These are phyloP conservation scores for Stachybotrys echinatus DNA, from an alignment of 2,329 filamentous ascomycete species.

Conservation along the genomic window DNA sequence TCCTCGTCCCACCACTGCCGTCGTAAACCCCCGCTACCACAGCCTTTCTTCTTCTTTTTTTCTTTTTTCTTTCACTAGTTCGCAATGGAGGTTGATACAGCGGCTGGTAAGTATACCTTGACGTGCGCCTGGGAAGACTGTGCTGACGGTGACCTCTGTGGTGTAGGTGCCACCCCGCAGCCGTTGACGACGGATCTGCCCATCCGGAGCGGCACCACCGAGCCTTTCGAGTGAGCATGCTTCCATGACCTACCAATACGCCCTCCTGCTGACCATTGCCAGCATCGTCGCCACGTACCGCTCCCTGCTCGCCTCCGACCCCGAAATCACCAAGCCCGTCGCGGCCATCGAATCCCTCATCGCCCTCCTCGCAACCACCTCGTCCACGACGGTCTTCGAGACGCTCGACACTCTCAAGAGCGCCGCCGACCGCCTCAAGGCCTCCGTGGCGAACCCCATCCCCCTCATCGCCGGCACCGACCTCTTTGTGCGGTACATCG, in stretches of 20 bases:
- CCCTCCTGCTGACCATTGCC: neutral
- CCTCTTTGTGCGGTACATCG: slow-evolving; percentile 90
- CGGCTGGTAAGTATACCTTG: neutral
- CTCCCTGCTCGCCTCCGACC: slow-evolving; percentile 56
- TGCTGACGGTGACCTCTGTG: neutral
- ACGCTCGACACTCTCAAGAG: slow-evolving; percentile 80
- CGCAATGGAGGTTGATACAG: neutral
- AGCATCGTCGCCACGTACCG: slow-evolving; percentile 54
- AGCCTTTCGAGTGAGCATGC: neutral
- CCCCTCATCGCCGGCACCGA: slow-evolving; percentile 91
- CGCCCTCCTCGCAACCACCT: slow-evolving; percentile 72
- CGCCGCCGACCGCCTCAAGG: slow-evolving; percentile 73
- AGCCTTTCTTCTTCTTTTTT: no score
- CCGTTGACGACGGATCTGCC: neutral
- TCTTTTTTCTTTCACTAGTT: no score
- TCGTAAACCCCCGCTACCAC: no score
- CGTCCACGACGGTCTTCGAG: slow-evolving; percentile 85
- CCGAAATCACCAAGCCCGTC: slow-evolving; percentile 90
- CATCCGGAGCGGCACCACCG: neutral
- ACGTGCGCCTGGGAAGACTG: neutral
- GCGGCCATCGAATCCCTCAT: slow-evolving; percentile 92
- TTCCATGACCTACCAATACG: neutral
- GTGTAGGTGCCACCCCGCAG: neutral
- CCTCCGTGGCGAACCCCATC: slow-evolving; percentile 78
- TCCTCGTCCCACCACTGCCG: neutral